phyloP scores from a whole-genome alignment of 1,284 basidiomycete species.

The Sanghuangporus weigelae region DNA sequence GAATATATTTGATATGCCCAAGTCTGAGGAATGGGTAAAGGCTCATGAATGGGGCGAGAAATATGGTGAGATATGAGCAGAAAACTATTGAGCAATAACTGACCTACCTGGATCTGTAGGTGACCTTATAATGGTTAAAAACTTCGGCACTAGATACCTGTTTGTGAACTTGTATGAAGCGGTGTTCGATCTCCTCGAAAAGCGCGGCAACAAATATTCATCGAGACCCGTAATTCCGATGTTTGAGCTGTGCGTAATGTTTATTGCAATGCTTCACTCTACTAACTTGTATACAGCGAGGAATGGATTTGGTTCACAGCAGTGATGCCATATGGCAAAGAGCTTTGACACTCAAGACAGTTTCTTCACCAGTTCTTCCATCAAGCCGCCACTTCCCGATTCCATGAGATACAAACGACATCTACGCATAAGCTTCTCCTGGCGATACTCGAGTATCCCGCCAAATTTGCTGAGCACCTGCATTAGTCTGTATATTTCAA shows the following conservation, averaged over 20 bases:
- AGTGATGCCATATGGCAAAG: constrained; percentile 7
- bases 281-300: background rate
- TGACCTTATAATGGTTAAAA: constrained; percentile 20
- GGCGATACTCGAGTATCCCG: background rate
- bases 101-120: constrained; percentile 9
- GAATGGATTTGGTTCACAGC: background rate
- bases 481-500: background rate
- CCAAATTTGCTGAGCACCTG: background rate
- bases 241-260: background rate
- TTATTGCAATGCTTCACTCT: background rate
- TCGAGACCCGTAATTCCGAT: constrained; percentile 19
- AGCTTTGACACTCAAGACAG: constrained; percentile 3
- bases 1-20: constrained; percentile 19
- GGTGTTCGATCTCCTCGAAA: constrained; percentile 23
- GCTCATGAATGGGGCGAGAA: constrained; percentile 18
- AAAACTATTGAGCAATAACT: background rate
- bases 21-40: constrained; percentile 14
- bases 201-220: constrained; percentile 21
- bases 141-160: constrained; percentile 20
- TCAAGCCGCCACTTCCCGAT: background rate
- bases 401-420: background rate
- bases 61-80: constrained; percentile 14
- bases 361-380: constrained; percentile 2
- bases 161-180: constrained; percentile 23
- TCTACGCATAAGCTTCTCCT: background rate